These are phyloP conservation scores for Arachis hypogaea DNA, from an alignment of 306 rosid species.

Conservation along the genomic window DNA sequence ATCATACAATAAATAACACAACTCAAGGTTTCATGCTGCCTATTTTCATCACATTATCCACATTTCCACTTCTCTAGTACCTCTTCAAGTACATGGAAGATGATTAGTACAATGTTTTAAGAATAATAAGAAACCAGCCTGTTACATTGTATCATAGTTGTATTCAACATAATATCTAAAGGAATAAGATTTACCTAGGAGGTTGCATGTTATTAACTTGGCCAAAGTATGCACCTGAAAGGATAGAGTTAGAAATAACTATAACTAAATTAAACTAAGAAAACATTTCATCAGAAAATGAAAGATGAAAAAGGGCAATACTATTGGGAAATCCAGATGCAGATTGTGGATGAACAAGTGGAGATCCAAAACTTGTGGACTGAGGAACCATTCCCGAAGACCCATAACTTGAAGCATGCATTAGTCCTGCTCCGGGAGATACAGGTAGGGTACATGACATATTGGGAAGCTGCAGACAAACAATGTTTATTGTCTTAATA, in stretches of 20 bases:
- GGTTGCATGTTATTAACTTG: conserved; percentile 46
- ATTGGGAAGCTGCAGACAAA: conserved; percentile 52
- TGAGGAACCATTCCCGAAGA: conserved; percentile 47
- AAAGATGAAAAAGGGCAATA: conserved; percentile 44
- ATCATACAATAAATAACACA: no score
- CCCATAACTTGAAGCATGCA: conserved; percentile 51
- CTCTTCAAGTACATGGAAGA: background rate
- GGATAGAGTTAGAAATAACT: conserved; percentile 32
- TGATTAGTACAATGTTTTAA: background rate
- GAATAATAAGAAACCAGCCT: conserved; percentile 12
- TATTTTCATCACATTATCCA: background rate
- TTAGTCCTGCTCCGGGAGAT: conserved; percentile 44
- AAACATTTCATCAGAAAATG: conserved; percentile 19
- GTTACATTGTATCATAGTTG: conserved; percentile 21
- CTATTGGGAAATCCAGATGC: conserved; percentile 46
- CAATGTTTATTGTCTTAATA: background rate
- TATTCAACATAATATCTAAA: conserved; percentile 21
- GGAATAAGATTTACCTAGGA: conserved; percentile 52
- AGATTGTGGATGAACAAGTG: conserved; percentile 39
- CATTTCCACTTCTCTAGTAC: background rate
- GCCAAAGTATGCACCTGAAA: conserved; percentile 60
- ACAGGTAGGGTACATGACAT: conserved; percentile 39
- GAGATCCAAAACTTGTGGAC: conserved; percentile 44
- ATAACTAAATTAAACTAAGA: conserved; percentile 21
- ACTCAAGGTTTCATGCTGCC: background rate